These are phyloP conservation scores for Curvularia eragrostidis DNA, from an alignment of 2,329 filamentous ascomycete genomes.

Conservation along the genomic window DNA sequence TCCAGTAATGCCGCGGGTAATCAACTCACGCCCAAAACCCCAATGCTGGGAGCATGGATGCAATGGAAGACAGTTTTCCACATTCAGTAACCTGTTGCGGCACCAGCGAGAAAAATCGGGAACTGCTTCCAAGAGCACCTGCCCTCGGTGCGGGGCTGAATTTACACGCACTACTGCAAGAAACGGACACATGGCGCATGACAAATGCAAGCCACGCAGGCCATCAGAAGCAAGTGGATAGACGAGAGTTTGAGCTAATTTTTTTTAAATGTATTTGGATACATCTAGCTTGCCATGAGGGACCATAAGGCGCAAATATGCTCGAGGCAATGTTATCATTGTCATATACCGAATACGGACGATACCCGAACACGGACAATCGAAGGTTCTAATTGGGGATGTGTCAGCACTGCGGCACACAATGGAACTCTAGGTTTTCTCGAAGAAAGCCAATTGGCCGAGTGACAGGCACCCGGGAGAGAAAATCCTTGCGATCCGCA, in stretches of 20 bases:
- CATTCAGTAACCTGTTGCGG: slow-evolving; percentile 90
- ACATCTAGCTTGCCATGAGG: background rate
- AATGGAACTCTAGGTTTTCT: background rate
- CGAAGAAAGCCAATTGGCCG: background rate
- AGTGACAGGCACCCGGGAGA: background rate
- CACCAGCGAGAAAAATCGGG: slow-evolving; percentile 96
- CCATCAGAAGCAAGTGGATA: slow-evolving; percentile 50
- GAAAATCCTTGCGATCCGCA: background rate
- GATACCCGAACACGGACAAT: background rate
- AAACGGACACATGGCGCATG: slow-evolving; percentile 84
- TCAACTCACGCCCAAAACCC: slow-evolving; percentile 84
- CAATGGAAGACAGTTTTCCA: slow-evolving; percentile 93
- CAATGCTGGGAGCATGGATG: slow-evolving; percentile 98
- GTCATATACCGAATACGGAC: too few species aligned
- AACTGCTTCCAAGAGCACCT: slow-evolving; percentile 85
- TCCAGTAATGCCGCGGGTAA: slow-evolving; percentile 60
- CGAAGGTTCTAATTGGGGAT: background rate
- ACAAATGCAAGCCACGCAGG: slow-evolving; percentile 85
- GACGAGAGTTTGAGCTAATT: background rate
- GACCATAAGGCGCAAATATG: background rate
- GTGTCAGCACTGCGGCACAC: background rate
- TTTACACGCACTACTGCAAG: slow-evolving; percentile 89
- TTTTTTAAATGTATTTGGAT: slow-evolving; percentile 2
- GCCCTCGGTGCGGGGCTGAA: slow-evolving; percentile 88
- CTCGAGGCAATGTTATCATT: background rate